Percentiles rank a stretch among this genome's conserved stretches.
These are phyloP conservation scores for Candida nonsorbophila DNA, from an alignment of 805 yeast genomes.

Conservation along the genomic window DNA sequence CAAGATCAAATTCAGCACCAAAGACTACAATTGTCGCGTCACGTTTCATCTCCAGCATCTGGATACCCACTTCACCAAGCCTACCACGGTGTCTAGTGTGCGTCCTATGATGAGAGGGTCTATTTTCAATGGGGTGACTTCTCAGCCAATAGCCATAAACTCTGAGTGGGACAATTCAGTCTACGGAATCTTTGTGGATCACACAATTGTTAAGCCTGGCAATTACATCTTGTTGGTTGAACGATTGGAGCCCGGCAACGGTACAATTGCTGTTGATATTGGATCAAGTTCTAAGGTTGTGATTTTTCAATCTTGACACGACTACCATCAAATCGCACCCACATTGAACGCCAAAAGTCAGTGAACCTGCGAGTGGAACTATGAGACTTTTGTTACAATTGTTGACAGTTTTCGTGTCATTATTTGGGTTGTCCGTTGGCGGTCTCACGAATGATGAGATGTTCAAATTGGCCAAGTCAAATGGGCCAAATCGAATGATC, in stretches of 20 bases:
- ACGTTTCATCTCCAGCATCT: constrained; percentile 22
- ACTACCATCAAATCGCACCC: not conserved
- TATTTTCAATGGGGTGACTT: constrained; percentile 24
- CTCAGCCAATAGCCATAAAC: constrained; percentile 26
- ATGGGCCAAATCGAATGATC: constrained; percentile 15
- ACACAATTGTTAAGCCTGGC: constrained; percentile 17
- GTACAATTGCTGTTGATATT: constrained; percentile 29
- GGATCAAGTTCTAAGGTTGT: constrained; percentile 22
- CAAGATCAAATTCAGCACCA: constrained; percentile 22
- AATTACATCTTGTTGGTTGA: constrained; percentile 40
- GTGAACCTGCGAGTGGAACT: too few species aligned
- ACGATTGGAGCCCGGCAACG: constrained; percentile 44
- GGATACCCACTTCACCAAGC: constrained; percentile 5
- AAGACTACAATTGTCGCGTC: constrained; percentile 14
- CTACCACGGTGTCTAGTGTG: constrained; percentile 20
- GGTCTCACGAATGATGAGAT: constrained; percentile 20
- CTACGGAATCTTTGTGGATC: constrained; percentile 40
- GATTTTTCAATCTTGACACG: constrained; percentile 1
- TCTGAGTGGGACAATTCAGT: constrained; percentile 36
- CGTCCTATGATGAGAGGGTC: constrained; percentile 45
- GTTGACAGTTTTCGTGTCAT: constrained; percentile 1
- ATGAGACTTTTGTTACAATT: constrained; percentile 1
- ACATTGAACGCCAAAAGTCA: not conserved
- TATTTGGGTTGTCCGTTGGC: not conserved
- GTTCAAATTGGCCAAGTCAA: constrained; percentile 11